Evolutionary conservation across 306 rosid genomes (phyloP).

Genomic region (Delonix regia): DNA sequence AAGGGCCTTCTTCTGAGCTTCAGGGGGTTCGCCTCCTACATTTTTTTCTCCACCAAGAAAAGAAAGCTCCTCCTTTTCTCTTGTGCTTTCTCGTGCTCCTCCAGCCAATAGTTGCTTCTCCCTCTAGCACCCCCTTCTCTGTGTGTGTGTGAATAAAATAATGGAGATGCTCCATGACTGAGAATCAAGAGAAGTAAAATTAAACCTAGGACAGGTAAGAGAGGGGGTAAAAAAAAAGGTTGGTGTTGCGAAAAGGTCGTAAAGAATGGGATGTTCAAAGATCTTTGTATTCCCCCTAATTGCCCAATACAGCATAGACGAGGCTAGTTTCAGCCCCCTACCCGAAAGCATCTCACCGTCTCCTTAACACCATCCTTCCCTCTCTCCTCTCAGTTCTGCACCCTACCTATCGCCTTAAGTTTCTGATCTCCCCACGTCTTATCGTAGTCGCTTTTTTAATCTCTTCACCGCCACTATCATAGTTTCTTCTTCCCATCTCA

Average conservation of each 20-base stretch:
- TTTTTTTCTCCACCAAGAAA: too few relatives aligned
- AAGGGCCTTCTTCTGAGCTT: too few relatives aligned
- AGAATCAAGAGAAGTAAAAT: constrained; percentile 28
- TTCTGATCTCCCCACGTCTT: too few relatives aligned
- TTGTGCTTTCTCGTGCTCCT: too few relatives aligned
- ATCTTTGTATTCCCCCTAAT: constrained; percentile 50
- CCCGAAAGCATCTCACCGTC: constrained; percentile 45
- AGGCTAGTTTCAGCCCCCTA: constrained; percentile 59
- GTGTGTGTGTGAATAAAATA: neutral
- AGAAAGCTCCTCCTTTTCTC: too few relatives aligned
- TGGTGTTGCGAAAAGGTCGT: constrained; percentile 42
- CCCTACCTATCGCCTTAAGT: too few relatives aligned
- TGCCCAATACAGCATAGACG: constrained; percentile 75
- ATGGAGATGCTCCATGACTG: constrained; percentile 1
- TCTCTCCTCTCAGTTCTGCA: neutral
- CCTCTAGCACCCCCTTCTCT: neutral
- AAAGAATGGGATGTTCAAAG: constrained; percentile 49
- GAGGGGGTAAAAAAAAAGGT: constrained; percentile 22
- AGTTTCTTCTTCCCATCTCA: too few relatives aligned
- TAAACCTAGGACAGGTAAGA: constrained; percentile 42
- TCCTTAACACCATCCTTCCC: constrained; percentile 24
- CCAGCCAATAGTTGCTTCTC: too few relatives aligned
- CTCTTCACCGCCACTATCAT: too few relatives aligned
- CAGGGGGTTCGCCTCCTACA: too few relatives aligned
- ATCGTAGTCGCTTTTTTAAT: too few relatives aligned